Evolutionary conservation across 164 flowering plant species (phyloP).

Genomic region (Paratinospora sagittata): DNA sequence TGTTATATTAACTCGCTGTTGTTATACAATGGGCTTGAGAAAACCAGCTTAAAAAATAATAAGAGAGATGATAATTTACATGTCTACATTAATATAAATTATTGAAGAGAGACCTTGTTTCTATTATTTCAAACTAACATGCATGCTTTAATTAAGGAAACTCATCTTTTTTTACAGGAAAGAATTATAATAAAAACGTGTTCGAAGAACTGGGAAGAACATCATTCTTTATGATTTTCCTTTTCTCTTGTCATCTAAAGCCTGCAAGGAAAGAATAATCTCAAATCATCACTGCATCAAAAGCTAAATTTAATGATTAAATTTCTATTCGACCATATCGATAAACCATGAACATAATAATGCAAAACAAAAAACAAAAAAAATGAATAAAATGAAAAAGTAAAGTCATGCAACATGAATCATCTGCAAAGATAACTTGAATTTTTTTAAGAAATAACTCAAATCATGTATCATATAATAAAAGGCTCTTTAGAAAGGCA

Average conservation of each 20-base stretch:
- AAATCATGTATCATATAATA: background rate
- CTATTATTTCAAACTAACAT: background rate
- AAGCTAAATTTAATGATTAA: background rate
- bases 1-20: background rate
- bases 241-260: constrained; percentile 63
- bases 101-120: background rate
- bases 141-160: background rate
- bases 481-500: background rate
- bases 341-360: background rate
- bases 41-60: background rate
- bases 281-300: background rate
- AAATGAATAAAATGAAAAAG: background rate
- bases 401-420: background rate
- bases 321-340: background rate
- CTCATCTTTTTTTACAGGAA: constrained; percentile 2
- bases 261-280: constrained; percentile 37
- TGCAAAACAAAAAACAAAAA: background rate
- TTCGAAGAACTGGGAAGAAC: background rate
- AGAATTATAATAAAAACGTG: background rate
- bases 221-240: constrained; percentile 35
- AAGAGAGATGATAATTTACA: constrained; percentile 2
- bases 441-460: background rate
- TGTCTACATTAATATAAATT: background rate
- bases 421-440: background rate
- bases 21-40: background rate